A percentile compares a stretch with the other conserved stretches of the same genome.
phyloP scores from a whole-genome alignment of 2,329 filamentous ascomycete genomes.

The Didymella arachidicola region DNA sequence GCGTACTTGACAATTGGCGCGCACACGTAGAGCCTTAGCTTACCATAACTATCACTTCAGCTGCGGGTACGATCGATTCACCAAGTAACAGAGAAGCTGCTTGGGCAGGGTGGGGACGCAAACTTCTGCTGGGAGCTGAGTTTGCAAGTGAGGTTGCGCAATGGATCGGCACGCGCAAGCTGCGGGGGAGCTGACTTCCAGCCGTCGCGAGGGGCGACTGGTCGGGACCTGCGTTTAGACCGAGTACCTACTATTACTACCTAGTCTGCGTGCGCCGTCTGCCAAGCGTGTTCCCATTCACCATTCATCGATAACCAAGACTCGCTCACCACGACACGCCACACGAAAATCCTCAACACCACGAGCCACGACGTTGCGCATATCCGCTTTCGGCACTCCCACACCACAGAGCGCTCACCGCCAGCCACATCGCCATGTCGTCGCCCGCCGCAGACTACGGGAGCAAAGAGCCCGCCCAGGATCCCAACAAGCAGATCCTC shows the following conservation, averaged over 20 bases:
- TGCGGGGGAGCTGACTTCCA: slow-evolving; percentile 27
- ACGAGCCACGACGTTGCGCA: background rate
- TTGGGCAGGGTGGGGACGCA: slow-evolving; percentile 6
- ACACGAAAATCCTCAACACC: background rate
- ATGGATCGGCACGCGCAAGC: slow-evolving; percentile 35
- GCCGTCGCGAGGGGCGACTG: background rate
- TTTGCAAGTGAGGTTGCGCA: slow-evolving; percentile 20
- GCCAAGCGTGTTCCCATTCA: slow-evolving; percentile 15
- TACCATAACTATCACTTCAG: slow-evolving; percentile 37
- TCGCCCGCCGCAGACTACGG: slow-evolving; percentile 43
- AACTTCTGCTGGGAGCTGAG: slow-evolving; percentile 11
- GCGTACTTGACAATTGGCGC: slow-evolving; percentile 11
- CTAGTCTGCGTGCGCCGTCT: too few relatives aligned
- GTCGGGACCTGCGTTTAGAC: slow-evolving; percentile 8
- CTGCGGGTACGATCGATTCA: background rate
- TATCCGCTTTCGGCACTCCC: background rate
- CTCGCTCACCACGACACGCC: background rate
- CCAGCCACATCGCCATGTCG: slow-evolving; percentile 40
- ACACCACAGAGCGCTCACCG: background rate
- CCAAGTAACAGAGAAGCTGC: background rate
- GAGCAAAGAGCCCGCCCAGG: slow-evolving; percentile 22
- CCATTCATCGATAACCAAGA: slow-evolving; percentile 2
- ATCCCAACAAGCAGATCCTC: slow-evolving; percentile 73
- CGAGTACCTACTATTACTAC: too few relatives aligned
- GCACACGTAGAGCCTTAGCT: slow-evolving; percentile 21